Base-by-base conservation (phyloP, 2,329 filamentous ascomycete species). In the Aureobasidium musti region DNA sequence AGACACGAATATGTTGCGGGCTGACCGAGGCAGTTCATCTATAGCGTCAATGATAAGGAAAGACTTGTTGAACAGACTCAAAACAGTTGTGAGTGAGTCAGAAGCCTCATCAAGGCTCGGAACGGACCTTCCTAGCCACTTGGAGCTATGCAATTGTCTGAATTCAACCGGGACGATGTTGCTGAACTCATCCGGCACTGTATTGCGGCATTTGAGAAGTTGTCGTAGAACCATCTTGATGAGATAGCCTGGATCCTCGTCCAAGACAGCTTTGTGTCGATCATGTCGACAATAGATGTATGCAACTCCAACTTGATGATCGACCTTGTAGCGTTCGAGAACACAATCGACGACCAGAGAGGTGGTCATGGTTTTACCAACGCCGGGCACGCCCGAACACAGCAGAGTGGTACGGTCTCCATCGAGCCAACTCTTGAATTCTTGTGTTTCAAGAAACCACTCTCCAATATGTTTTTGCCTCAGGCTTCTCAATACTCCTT, bases 281-380 rank as follows among this genome's bases (percentile, higher is more conserved):
- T 21, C 4, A 13, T 2, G 26, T 23, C 26, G 50, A 23, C 50
- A 54, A 23, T 21, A 54, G 19, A 54, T 54, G 33, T 54, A 54
- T 21, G 30, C 50, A 13, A 54, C 19, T 2, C 50, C 50, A 3
- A 10, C 26, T 1, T 37, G 19, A 35, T 17, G 0, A 11, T 54
- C 30, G 5, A 19, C 14, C 7, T 23, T 35, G 30, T 35, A 37
- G 7, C 17, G 6, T 1, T 37, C 33, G 3, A 54, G 50, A 35
- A 54, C 8, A 21, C 2, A 6, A 11, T 21, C 26, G n/a, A 54
- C n/a, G 7, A 54, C 50, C 30, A 54, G 17, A 6, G 53, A 57
- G 8, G 33, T 57, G 21, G 43, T 41, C 53, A 57, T 41, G 11
- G 53, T 57, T 17, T 57, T 57, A 6, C 33, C 53, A n/a, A 41